phyloP scores from a whole-genome alignment of 495 filamentous ascomycete species.

The Glarea lozoyensis region DNA sequence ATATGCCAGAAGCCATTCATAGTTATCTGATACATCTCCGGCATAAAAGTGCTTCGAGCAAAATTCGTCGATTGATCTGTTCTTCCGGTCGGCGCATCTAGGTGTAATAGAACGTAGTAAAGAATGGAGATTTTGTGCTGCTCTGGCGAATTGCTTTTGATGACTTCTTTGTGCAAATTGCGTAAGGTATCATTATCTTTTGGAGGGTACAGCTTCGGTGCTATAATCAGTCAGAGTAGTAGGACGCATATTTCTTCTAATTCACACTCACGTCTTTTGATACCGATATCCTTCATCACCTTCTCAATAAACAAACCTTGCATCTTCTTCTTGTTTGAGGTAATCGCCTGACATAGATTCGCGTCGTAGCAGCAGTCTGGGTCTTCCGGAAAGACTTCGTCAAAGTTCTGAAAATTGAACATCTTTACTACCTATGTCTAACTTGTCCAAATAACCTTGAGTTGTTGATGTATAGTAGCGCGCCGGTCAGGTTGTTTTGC shows the following conservation, averaged over 20 bases:
- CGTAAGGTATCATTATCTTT: slow-evolving; percentile 53
- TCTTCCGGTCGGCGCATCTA: slow-evolving; percentile 40
- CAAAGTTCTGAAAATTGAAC: slow-evolving; percentile 44
- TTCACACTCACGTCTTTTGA: slow-evolving; percentile 58
- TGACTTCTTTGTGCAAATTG: slow-evolving; percentile 55
- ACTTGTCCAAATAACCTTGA: not conserved
- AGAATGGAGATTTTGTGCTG: slow-evolving; percentile 71
- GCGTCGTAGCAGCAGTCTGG: slow-evolving; percentile 54
- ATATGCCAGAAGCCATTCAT: slow-evolving; percentile 77
- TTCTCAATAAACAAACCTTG: slow-evolving; percentile 69
- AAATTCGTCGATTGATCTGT: slow-evolving; percentile 33
- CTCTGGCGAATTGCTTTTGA: slow-evolving; percentile 43
- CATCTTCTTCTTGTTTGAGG: slow-evolving; percentile 50
- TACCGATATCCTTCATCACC: slow-evolving; percentile 57
- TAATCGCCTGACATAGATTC: slow-evolving; percentile 46
- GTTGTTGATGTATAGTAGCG: not conserved
- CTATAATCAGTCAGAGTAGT: slow-evolving; percentile 24
- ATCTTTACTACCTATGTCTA: slow-evolving; percentile 2
- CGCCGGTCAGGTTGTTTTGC: no score
- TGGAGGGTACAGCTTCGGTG: slow-evolving; percentile 59
- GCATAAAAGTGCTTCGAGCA: slow-evolving; percentile 43
- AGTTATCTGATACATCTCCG: slow-evolving; percentile 61
- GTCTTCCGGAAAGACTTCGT: slow-evolving; percentile 54
- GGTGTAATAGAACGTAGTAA: slow-evolving; percentile 73
- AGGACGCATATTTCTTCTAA: not conserved